These are phyloP conservation scores for Cucumis variabilis DNA, from an alignment of 331 rosid species.

Conservation along the genomic window DNA sequence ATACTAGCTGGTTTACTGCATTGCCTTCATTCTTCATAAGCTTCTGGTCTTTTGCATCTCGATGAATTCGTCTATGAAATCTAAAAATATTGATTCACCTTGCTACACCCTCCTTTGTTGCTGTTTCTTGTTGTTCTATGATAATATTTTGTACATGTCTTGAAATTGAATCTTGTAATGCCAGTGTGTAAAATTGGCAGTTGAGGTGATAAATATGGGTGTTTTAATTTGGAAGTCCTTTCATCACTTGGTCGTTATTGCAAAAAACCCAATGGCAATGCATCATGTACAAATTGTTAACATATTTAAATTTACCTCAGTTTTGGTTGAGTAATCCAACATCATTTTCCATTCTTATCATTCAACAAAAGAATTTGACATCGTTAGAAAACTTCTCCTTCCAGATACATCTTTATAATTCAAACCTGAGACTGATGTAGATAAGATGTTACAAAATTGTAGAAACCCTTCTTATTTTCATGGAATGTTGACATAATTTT, in stretches of 20 bases:
- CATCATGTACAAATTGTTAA: not conserved
- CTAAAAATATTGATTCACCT: not conserved
- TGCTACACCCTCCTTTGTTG: not conserved
- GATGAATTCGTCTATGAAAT: conserved; percentile 32
- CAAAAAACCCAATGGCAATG: not conserved
- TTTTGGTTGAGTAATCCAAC: not conserved
- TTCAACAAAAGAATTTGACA: conserved; percentile 24
- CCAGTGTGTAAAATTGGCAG: not conserved
- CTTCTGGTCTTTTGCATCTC: conserved; percentile 77
- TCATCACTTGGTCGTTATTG: not conserved
- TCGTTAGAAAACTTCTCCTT: not conserved
- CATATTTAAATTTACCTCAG: not conserved
- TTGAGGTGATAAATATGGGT: conserved; percentile 12
- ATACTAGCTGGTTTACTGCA: conserved; percentile 71
- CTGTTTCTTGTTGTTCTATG: not conserved
- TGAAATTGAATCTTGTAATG: not conserved
- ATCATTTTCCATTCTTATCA: not conserved
- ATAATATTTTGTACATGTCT: conserved; percentile 2
- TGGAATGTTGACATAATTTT: conserved; percentile 1
- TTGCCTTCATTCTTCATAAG: conserved; percentile 69
- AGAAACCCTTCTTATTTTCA: not conserved
- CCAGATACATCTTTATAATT: conserved; percentile 11
- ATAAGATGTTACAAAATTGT: not conserved
- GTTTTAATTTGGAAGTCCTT: not conserved
- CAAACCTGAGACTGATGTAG: not conserved